Evolutionary conservation across 208 protist species (phyloP), one percentile per base, ranked within the genome.

Genomic region (Leishmania major): DNA sequence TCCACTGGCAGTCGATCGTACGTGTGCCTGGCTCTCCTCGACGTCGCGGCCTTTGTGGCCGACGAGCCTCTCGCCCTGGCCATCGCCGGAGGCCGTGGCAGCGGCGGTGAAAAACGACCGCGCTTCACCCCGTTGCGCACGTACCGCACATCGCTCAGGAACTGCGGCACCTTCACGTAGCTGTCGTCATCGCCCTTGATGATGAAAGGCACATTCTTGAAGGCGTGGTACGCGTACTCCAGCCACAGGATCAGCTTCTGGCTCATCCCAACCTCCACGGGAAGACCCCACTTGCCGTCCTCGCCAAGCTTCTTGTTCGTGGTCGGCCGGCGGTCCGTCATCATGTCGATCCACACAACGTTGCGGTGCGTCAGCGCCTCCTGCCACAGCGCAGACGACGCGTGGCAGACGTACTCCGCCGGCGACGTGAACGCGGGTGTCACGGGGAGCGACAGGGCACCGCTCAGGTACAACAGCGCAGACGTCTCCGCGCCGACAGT

Each of bases 141-240:
- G 74, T 59, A 64, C 43, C 77, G 85, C 45, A 91, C 59, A 72
- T 90, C 90, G 45, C 81, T 67, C 70, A 93, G 78, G 66, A 85
- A 88, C 81, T 93, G 87, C 80, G 90, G 90, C 80, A 93, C 88
- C 74, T 84, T 87, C 62, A 91, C 6, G 66, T 89, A 93, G 47
- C 80, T 80, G 75, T 93, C 90, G 79, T 93, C 90, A 70, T 93
- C 90, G n/a, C 86, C 83, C 75, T 91, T 93, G 45, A 81, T 82
- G 66, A 93, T 70, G 81, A 86, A 93, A 22, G 70, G 64, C 35
- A 85, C 85, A 22, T 81, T 69, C 40, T 74, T 79, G 75, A 91
- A 93, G 1, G 81, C 45, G 66, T 81, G 70, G 78, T 91, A 84
- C 69, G 85, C 84, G 67, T 89, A 85, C 10, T 83, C 37, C 70